Evolutionary conservation across 2,329 filamentous ascomycete species (phyloP).

Genomic region (Verticillium nubilum): DNA sequence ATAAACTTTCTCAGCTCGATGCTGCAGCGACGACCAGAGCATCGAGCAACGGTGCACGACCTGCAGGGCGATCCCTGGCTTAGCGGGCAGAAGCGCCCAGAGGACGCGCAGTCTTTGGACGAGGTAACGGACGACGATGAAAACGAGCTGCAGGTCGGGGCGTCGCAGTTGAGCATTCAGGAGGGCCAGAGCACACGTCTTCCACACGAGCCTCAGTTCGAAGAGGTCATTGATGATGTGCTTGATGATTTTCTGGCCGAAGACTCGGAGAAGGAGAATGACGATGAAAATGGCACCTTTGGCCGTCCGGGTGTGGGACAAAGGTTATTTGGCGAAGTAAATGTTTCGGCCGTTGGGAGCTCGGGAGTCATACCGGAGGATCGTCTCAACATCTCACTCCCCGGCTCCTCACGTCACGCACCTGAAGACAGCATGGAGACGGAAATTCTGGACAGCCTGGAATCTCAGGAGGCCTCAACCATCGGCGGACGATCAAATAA

Average conservation of each 20-base stretch:
- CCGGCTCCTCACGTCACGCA: constrained; percentile 19
- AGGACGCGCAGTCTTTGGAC: constrained; percentile 48
- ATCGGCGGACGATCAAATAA: neutral
- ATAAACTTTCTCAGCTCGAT: constrained; percentile 74
- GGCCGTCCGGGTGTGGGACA: constrained; percentile 38
- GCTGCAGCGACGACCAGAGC: constrained; percentile 72
- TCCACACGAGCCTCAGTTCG: constrained; percentile 16
- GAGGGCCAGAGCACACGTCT: constrained; percentile 31
- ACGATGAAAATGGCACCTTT: constrained; percentile 70
- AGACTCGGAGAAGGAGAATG: constrained; percentile 76
- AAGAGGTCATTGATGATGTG: constrained; percentile 25
- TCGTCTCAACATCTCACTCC: constrained; percentile 41
- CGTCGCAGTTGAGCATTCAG: constrained; percentile 60
- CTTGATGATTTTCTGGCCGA: constrained; percentile 45
- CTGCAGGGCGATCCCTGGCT: constrained; percentile 75
- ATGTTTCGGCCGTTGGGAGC: constrained; percentile 46
- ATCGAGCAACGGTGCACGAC: constrained; percentile 67
- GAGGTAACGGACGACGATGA: constrained; percentile 58
- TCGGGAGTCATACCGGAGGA: constrained; percentile 44
- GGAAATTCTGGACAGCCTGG: constrained; percentile 41
- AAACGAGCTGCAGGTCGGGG: constrained; percentile 46
- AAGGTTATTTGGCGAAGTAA: constrained; percentile 51
- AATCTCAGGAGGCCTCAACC: constrained; percentile 32
- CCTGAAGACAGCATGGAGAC: constrained; percentile 31
- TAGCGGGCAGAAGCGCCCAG: constrained; percentile 17